Evolutionary conservation across 1,284 basidiomycete species (phyloP).

Genomic region (Boletus sp.): DNA sequence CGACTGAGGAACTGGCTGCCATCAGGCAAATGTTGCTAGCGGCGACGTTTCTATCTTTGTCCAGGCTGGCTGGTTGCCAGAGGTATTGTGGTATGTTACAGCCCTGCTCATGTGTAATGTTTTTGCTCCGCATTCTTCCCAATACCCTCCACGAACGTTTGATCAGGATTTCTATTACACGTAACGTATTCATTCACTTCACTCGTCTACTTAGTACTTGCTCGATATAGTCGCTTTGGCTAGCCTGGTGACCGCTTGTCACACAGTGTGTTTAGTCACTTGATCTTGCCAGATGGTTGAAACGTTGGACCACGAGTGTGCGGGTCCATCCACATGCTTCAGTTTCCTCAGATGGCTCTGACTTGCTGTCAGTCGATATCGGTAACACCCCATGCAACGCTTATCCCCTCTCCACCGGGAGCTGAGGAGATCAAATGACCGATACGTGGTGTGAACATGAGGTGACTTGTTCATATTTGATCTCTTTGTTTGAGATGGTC

Average conservation of each 20-base stretch:
- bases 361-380: background rate
- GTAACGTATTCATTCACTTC: constrained; percentile 17
- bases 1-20: constrained; percentile 58
- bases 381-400: background rate
- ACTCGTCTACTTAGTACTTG: constrained; percentile 20
- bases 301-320: background rate
- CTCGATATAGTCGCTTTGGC: constrained; percentile 20
- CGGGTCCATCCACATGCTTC: background rate
- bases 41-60: constrained; percentile 2
- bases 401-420: background rate
- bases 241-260: constrained; percentile 5
- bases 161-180: constrained; percentile 6
- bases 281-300: too few species aligned
- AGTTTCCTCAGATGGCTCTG: constrained; percentile 2
- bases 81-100: constrained; percentile 18
- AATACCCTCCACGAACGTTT: constrained; percentile 24
- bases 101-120: constrained; percentile 4
- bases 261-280: background rate
- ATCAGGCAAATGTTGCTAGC: constrained; percentile 51
- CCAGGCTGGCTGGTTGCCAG: background rate
- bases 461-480: background rate
- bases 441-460: background rate
- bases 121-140: constrained; percentile 8
- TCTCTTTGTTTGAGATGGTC: background rate
- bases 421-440: background rate